Conservation (phyloP, 805 yeast species). For the Nakazawaea peltata region DNA sequence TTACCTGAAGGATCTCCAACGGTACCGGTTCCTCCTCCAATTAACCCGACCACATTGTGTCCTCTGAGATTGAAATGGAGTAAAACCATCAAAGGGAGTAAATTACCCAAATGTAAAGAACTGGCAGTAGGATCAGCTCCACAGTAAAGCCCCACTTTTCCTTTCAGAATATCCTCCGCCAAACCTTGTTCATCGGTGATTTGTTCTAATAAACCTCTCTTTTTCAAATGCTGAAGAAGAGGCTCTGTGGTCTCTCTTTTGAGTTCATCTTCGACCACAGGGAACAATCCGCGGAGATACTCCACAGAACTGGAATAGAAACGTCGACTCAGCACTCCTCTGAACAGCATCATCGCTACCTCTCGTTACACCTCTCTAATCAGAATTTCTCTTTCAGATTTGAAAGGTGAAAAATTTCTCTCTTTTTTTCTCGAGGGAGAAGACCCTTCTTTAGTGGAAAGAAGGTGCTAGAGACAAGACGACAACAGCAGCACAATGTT, state of each 20-base stretch:
- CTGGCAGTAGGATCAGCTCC: constrained; percentile 96
- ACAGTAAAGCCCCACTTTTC: constrained; percentile 60
- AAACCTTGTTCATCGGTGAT: constrained; percentile 23
- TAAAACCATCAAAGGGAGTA: constrained; percentile 78
- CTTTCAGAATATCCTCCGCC: constrained; percentile 11
- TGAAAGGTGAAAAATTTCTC: no score
- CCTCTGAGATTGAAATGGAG: constrained; percentile 83
- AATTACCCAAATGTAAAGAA: constrained; percentile 85
- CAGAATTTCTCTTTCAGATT: no score
- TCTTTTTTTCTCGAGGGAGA: no score
- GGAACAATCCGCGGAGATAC: no score
- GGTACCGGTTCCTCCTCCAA: constrained; percentile 93
- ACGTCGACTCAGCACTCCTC: constrained; percentile 14
- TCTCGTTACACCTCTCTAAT: not conserved
- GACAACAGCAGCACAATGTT: no score
- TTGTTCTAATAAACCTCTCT: constrained; percentile 38
- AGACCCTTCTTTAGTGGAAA: no score
- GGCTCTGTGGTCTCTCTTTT: constrained; percentile 26
- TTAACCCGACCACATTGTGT: constrained; percentile 72
- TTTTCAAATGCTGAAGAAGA: constrained; percentile 29
- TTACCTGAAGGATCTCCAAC: constrained; percentile 98
- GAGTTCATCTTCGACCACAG: no score
- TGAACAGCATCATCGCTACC: constrained; percentile 9
- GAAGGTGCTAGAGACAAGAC: no score
- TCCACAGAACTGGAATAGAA: no score